Base-by-base conservation (phyloP, 2,329 filamentous ascomycete genomes). In the Macrophomina tecta region DNA sequence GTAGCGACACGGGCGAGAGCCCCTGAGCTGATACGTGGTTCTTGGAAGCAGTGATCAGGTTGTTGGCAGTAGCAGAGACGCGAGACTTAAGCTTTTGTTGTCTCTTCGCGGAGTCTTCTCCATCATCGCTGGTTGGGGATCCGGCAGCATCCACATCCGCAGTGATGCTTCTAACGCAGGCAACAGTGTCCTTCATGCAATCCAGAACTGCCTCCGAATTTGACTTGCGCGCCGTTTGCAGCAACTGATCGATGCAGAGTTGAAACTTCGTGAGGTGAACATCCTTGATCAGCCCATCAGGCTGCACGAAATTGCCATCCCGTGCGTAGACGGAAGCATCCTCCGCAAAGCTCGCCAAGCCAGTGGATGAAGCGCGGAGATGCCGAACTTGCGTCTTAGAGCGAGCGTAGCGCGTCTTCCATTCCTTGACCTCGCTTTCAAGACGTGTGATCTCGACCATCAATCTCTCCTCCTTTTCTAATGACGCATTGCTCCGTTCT, bases 251-350 rank as follows among this genome's bases (percentile, higher is more conserved):
- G 69, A 99, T 91, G 28, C 93, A 88, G 68, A 98, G 90, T 78
- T 99, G 95, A 82, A 97, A 98, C 74, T 92, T 94, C 61, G 94
- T 97, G 70, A 99, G 89, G 76, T 97, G 91, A 12, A 97, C 87
- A 78, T 97, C 95, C 79, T 92, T 94, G 72, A 99, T 89, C 28
- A 95, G 78, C 5, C 95, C 95, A 68, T 89, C 86, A 12, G 90
- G 86, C 45, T 90, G 86, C 45, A 62, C 55, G 70, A 95, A 90
- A 32, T 85, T 87, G 73, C 86, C 86, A 63, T 92, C 89, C 61
- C 87, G 86, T 48, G 89, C 80, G 69, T 89, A 87, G 70, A 86
- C 87, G 60, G 86, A 87, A n/a, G 89, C 89, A 71, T 94, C 90
- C 3, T 73, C 74, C 12, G 73, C 72, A 68, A 90, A 87, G 7